These are phyloP conservation scores for Castanea mollissima DNA, from an alignment of 306 rosid species.

Conservation along the genomic window DNA sequence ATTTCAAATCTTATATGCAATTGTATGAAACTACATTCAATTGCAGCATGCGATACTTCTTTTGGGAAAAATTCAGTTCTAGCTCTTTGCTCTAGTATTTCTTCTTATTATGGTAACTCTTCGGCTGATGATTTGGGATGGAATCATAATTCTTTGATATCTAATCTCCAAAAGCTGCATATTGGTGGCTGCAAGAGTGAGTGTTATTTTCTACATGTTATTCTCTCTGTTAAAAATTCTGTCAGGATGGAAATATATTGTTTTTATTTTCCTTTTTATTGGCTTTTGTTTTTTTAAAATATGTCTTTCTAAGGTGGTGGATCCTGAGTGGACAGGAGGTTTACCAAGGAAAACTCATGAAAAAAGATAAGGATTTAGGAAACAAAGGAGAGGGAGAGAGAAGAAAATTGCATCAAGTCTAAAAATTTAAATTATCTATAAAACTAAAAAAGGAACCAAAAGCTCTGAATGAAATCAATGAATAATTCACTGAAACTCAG, in stretches of 20 bases:
- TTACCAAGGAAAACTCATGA: too few relatives aligned
- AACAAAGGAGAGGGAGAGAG: neutral
- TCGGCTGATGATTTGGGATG: constrained; percentile 29
- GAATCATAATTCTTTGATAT: constrained; percentile 36
- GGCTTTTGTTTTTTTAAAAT: constrained; percentile 3
- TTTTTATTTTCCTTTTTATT: constrained; percentile 2
- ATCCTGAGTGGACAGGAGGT: neutral
- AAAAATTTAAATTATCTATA: too few relatives aligned
- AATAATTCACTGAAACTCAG: neutral
- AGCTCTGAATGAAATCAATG: neutral
- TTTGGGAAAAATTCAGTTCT: constrained; percentile 62
- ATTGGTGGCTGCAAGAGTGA: constrained; percentile 77
- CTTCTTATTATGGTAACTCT: constrained; percentile 29
- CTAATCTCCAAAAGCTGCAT: constrained; percentile 64
- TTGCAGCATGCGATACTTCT: constrained; percentile 62
- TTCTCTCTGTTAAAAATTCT: constrained; percentile 15
- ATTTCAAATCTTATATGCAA: constrained; percentile 41
- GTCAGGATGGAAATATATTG: constrained; percentile 10
- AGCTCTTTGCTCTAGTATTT: constrained; percentile 58
- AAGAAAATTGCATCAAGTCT: neutral
- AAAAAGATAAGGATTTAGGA: too few relatives aligned
- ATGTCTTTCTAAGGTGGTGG: neutral
- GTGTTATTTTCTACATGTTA: constrained; percentile 17
- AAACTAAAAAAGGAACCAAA: neutral
- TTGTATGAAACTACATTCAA: constrained; percentile 49